Evolutionary conservation across 2,329 filamentous ascomycete species (phyloP).

Genomic region (Monosporascus sp.): DNA sequence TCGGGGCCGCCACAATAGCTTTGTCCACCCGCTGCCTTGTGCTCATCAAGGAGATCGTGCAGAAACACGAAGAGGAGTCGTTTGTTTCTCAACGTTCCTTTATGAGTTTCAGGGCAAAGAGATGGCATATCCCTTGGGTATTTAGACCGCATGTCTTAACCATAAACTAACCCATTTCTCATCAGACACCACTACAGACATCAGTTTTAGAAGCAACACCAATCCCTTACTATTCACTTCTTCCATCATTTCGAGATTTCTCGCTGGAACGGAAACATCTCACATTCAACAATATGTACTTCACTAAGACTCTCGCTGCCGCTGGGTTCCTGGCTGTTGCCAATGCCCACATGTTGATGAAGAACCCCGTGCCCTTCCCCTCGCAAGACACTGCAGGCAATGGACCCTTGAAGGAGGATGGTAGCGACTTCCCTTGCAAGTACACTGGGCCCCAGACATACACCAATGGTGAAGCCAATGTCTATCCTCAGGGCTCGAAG

Average conservation of each 20-base stretch:
- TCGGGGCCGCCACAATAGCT: slow-evolving; percentile 7
- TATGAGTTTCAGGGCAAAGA: not conserved
- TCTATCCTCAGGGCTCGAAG: slow-evolving; percentile 58
- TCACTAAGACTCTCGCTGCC: slow-evolving; percentile 45
- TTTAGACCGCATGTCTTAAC: not conserved
- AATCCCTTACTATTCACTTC: slow-evolving; percentile 17
- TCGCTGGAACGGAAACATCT: slow-evolving; percentile 38
- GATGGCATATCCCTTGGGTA: not conserved
- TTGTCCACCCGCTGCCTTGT: slow-evolving; percentile 7
- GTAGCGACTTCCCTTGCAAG: slow-evolving; percentile 82
- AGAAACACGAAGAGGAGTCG: slow-evolving; percentile 1
- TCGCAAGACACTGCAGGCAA: slow-evolving; percentile 40
- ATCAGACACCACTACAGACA: not conserved
- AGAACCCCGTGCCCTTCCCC: slow-evolving; percentile 59
- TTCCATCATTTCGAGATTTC: slow-evolving; percentile 19
- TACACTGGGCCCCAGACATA: slow-evolving; percentile 41
- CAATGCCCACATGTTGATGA: slow-evolving; percentile 74
- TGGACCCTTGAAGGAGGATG: slow-evolving; percentile 55
- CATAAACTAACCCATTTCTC: not conserved
- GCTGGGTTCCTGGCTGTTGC: slow-evolving; percentile 54
- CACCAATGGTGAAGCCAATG: slow-evolving; percentile 45
- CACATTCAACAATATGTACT: slow-evolving; percentile 41
- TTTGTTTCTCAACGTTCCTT: not conserved
- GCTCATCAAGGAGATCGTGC: not conserved
- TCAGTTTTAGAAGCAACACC: slow-evolving; percentile 6